Evolutionary conservation across 306 rosid genomes (phyloP).

Genomic region (Vigna trinervia): DNA sequence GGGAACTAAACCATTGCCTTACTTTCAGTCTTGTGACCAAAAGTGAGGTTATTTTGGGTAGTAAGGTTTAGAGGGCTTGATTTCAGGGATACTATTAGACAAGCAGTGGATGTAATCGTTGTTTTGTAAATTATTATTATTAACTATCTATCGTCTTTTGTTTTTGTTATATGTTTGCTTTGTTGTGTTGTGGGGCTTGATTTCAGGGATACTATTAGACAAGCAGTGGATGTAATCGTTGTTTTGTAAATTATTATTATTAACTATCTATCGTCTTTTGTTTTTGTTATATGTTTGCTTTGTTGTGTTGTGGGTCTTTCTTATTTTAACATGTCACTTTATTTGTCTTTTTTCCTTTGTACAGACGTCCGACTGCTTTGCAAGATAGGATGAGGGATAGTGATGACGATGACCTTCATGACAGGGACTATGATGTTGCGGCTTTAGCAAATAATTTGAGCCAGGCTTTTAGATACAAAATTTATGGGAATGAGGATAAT

Average conservation of each 20-base stretch:
- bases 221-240: slow-evolving; percentile 9
- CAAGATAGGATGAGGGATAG: slow-evolving; percentile 98
- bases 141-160: neutral
- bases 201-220: slow-evolving; percentile 20
- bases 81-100: slow-evolving; percentile 20
- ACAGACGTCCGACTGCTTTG: slow-evolving; percentile 95
- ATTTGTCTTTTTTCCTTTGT: slow-evolving; percentile 39
- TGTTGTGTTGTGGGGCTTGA: neutral
- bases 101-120: slow-evolving; percentile 9
- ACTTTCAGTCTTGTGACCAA: slow-evolving; percentile 22
- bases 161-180: slow-evolving; percentile 11
- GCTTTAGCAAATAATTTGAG: slow-evolving; percentile 93
- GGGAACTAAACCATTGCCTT: neutral
- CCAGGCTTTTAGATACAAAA: slow-evolving; percentile 91
- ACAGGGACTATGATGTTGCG: slow-evolving; percentile 91
- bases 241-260: slow-evolving; percentile 9
- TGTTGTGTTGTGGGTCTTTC: slow-evolving; percentile 1
- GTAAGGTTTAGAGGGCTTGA: slow-evolving; percentile 28
- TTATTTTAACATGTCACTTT: slow-evolving; percentile 4
- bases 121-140: slow-evolving; percentile 9
- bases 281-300: slow-evolving; percentile 11
- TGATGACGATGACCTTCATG: slow-evolving; percentile 91
- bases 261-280: neutral
- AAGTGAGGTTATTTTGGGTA: slow-evolving; percentile 18
- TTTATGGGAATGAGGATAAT: slow-evolving; percentile 90